Evolutionary conservation across 768 basidiomycete species (phyloP), one percentile per base, ranked within the genome.

Genomic region (Collybia sordida): DNA sequence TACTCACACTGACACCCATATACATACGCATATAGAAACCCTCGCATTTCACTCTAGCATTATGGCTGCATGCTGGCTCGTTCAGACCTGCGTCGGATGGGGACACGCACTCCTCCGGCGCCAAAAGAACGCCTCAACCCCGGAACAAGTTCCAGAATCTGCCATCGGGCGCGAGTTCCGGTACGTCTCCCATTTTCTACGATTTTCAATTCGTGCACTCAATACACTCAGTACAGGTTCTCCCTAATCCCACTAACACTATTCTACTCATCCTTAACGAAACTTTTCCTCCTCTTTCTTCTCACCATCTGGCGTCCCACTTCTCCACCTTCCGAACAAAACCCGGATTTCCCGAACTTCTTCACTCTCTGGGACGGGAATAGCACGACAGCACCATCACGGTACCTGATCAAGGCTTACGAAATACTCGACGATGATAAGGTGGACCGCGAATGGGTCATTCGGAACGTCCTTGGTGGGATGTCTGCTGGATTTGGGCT

Each of bases 401-500:
- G 70, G 14, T 59, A 74, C 51, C 38, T 79, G 19, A 52, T 67
- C 6, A 45, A 61, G n/a, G 72, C 74, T 2, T 72, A 86, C 39
- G 71, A 79, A 50, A 57, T 86, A 2, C 72, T 90, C 45, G 85
- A 88, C 54, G 88, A 90, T 44, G 84, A 86, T 53, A 81, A 78
- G 24, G 67, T 93, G 1, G 88, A 93, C 63, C 80, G 88, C 6
- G 88, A 88, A 59, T 93, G 91, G 91, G 71, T 91, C 5, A 82
- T 93, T 3, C 77, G 91, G 21, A 93, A 93, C 56, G 73, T 92
- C 8, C 71, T 93, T 1, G 91, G 91, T 9, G 91, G 91, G 0
- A 85, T 93, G 82, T 86, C 90, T 9, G 86, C 90, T 25, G 91
- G 91, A 1, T 93, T 93, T 63, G 91, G 90, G 0, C 65, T 93